phyloP scores from a whole-genome alignment of 495 filamentous ascomycete species.

The Aspergillus biplanus region DNA sequence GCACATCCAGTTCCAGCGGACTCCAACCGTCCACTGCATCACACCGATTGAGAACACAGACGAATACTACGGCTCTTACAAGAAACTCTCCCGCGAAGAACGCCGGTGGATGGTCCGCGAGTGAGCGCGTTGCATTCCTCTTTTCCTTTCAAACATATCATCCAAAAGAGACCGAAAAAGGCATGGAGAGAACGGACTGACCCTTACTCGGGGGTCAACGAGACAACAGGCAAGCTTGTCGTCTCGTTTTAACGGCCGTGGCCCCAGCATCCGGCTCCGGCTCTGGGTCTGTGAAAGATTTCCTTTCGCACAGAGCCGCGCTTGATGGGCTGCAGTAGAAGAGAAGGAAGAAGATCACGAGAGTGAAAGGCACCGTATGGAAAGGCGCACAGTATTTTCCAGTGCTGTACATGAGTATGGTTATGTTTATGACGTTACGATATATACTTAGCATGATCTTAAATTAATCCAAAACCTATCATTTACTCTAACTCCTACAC shows the following conservation, averaged over 20 bases:
- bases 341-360: constrained; percentile 5
- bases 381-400: constrained; percentile 15
- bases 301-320: constrained; percentile 8
- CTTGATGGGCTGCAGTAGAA: constrained; percentile 8
- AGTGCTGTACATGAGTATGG: constrained; percentile 29
- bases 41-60: constrained; percentile 56
- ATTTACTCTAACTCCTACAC: background rate
- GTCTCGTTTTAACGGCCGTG: background rate
- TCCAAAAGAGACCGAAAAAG: background rate
- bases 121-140: constrained; percentile 21
- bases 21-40: constrained; percentile 54
- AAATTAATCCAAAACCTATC: constrained; percentile 5
- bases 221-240: background rate
- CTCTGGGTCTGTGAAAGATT: constrained; percentile 7
- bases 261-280: constrained; percentile 6
- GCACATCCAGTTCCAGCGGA: constrained; percentile 50
- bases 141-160: too few species aligned
- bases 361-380: constrained; percentile 11
- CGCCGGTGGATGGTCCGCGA: constrained; percentile 50
- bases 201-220: background rate
- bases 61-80: constrained; percentile 57
- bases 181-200: constrained; percentile 1
- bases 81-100: constrained; percentile 54
- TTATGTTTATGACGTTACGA: constrained; percentile 46
- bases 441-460: constrained; percentile 20